These are phyloP conservation scores for Lenwebbia sp. DNA, from an alignment of 345 rosid species.

Conservation along the genomic window DNA sequence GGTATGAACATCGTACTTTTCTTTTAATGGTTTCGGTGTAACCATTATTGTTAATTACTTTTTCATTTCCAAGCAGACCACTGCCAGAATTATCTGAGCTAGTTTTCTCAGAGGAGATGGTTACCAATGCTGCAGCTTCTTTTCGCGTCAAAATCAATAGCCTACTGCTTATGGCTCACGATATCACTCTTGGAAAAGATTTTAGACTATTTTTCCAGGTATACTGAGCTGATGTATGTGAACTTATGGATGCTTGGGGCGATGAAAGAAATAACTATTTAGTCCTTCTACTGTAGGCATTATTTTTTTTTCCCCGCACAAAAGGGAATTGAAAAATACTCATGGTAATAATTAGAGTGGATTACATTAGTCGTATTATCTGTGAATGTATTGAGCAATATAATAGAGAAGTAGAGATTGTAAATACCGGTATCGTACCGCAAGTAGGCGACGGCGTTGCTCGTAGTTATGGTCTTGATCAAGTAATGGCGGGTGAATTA, in stretches of 20 bases:
- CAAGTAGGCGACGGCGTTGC: not conserved
- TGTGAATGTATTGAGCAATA: not conserved
- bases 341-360: not conserved
- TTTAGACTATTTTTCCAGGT: slow-evolving; percentile 78
- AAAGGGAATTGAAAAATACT: not conserved
- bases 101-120: slow-evolving; percentile 81
- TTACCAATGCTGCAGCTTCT: slow-evolving; percentile 65
- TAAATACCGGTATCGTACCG: not conserved
- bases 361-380: not conserved
- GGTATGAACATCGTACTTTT: slow-evolving; percentile 18
- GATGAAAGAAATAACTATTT: not conserved
- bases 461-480: slow-evolving; percentile 1
- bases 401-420: not conserved
- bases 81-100: slow-evolving; percentile 59
- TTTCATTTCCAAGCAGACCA: slow-evolving; percentile 19
- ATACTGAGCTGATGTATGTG: not conserved
- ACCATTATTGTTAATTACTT: not conserved
- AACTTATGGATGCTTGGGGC: not conserved
- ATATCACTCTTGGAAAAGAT: slow-evolving; percentile 75
- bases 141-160: slow-evolving; percentile 67
- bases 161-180: slow-evolving; percentile 81
- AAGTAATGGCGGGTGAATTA: slow-evolving; percentile 4
- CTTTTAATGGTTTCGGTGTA: not conserved
- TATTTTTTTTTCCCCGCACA: not conserved
- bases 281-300: not conserved